A percentile compares a stretch with the other conserved stretches of the same genome.
Conservation (phyloP, 2,329 filamentous ascomycete species). For the Colletotrichum orbiculare region DNA sequence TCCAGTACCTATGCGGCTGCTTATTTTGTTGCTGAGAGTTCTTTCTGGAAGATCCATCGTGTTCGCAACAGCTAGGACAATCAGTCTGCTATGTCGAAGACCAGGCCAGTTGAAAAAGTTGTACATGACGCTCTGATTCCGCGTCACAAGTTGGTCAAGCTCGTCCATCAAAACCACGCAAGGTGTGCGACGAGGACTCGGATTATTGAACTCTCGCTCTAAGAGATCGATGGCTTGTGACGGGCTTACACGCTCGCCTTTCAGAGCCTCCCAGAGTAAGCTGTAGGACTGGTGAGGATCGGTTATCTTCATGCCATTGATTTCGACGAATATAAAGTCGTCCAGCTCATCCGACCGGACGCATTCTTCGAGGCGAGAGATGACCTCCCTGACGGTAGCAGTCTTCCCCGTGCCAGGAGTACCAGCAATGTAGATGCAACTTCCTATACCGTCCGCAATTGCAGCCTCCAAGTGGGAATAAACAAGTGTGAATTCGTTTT, state of each 20-base stretch:
- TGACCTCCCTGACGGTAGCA: slow-evolving; percentile 94
- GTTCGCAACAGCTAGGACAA: slow-evolving; percentile 97
- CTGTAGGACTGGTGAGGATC: slow-evolving; percentile 97
- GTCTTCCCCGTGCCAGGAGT: slow-evolving; percentile 98
- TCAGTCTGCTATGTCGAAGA: slow-evolving; percentile 88
- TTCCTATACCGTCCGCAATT: slow-evolving; percentile 91
- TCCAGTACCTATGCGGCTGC: slow-evolving; percentile 76
- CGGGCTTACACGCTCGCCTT: slow-evolving; percentile 91
- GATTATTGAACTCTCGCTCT: slow-evolving; percentile 91
- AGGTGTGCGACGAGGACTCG: slow-evolving; percentile 88
- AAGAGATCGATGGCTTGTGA: slow-evolving; percentile 91
- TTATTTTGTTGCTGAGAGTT: slow-evolving; percentile 98
- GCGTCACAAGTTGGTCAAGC: slow-evolving; percentile 95
- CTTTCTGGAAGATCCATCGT: slow-evolving; percentile 98
- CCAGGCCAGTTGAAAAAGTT: slow-evolving; percentile 99
- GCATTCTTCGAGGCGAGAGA: slow-evolving; percentile 87
- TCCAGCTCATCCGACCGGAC: slow-evolving; percentile 92
- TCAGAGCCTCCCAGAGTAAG: slow-evolving; percentile 93
- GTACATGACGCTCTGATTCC: slow-evolving; percentile 99
- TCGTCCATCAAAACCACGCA: slow-evolving; percentile 99
- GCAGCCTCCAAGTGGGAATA: slow-evolving; percentile 95
- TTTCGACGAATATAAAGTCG: slow-evolving; percentile 99
- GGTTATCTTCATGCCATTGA: slow-evolving; percentile 99
- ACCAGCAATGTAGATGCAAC: slow-evolving; percentile 99
- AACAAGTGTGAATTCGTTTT: slow-evolving; percentile 90